Evolutionary conservation across 371 early-diverging fungal genomes (phyloP), one percentile per base, ranked within the genome.

Genomic region (Mucor plumbeus): DNA sequence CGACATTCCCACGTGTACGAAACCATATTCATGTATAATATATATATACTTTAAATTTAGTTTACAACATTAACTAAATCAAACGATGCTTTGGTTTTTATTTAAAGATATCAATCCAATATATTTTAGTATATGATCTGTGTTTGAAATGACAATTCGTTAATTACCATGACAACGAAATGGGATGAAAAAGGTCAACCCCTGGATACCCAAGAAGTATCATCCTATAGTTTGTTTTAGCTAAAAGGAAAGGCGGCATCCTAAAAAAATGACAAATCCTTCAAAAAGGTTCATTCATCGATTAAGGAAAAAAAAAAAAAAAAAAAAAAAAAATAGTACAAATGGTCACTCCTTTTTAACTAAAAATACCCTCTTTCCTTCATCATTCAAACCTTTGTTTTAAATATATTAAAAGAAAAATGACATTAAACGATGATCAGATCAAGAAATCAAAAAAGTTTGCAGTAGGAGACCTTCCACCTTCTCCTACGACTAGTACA

Each of bases 401-500:
- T 31, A 31, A 53, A 31, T 11, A 19, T 17, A 17, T 17, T 7
- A n/a, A 1, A 26, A 26, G n/a, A 38, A 54, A 40, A 35, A 65
- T 65, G 65, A 65, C 65, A 48, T 35, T 17, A 43, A 65, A 54
- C 34, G 74, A 70, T 33, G 70, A 73, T 15, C 58, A 60, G 36
- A 38, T 41, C 34, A 71, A 67, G 26, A 67, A 61, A 41, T 44
- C 64, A 9, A 74, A 68, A 55, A 74, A 74, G 41, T 74, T 74
- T 71, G 71, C 74, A 44, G 71, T 74, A 61, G 74, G 74, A n/a
- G 74, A 74, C 3, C 33, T 71, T 26, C 69, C 66, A 13, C 73
- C 69, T 40, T 73, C 69, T 19, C 73, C 73, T 26, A 63, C 73
- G 1, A 69, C 66, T 21, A 72, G 66, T 33, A 71, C 60, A 15